Base-by-base conservation (phyloP, 2,329 filamentous ascomycete genomes). In the Aureobasidium uvarum region DNA sequence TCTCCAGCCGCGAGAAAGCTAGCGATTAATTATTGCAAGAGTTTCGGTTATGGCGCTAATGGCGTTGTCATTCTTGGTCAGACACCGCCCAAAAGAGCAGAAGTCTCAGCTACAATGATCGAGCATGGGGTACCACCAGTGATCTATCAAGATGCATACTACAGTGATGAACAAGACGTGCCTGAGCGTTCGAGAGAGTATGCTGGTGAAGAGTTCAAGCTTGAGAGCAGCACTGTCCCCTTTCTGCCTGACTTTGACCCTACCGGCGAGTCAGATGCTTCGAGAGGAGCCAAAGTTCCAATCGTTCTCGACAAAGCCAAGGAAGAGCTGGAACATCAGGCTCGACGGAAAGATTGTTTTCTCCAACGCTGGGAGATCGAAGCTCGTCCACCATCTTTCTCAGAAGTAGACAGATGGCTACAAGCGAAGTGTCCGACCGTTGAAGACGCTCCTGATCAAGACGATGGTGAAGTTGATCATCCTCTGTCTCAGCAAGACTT, bases 91-190 rank as follows among this genome's bases (percentile, higher is more conserved):
- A 73, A 76, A 1, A 66, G 66, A 52, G 68, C 79, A 39, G 51
- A 83, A 81, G 70, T 92, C 1, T 72, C 78, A 2, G 78, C 79
- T 1, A 89, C 86, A 0, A 82, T 92, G 74, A 76, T 81, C 69
- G 74, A 80, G n/a, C 76, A 81, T 66, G 82, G 82, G 14, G 77
- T 87, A 10, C 89, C 90, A 0, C 81, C 88, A 66, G 83, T 90
- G 16, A 84, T 97, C 56, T 96, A 96, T 69, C 90, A 92, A 75
- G 88, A 92, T 73, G 88, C 93, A 0, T 93, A 89, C 72, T 98
- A 96, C 74, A 90, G 92, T 70, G 83, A 90, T 33, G 91, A 96
- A 67, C 83, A 82, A 59, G 95, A 98, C 76, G 89, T 97, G 0
- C 92, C 93, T 14, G 83, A 88, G 45, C 85, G 89, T 62, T 77